phyloP scores from a whole-genome alignment of 306 rosid species.

The Pyrus betulifolia region DNA sequence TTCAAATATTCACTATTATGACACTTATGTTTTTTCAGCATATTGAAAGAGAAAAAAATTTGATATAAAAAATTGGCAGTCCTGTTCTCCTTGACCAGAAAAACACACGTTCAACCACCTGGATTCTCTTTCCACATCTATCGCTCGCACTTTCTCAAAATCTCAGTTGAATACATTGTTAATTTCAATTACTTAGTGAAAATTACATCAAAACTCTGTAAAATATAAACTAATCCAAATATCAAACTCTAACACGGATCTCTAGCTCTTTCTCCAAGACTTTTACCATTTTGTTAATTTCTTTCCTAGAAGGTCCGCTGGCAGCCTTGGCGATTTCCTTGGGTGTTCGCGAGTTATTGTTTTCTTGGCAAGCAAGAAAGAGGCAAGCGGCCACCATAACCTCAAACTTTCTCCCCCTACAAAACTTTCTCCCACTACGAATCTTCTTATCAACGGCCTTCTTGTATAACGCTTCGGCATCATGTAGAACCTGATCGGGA shows the following conservation, averaged over 20 bases:
- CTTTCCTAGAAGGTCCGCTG: not conserved
- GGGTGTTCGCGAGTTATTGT: not conserved
- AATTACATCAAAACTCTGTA: too few relatives aligned
- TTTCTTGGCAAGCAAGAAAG: conserved; percentile 4
- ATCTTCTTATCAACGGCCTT: not conserved
- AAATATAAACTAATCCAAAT: too few relatives aligned
- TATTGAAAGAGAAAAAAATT: too few relatives aligned
- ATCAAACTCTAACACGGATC: not conserved
- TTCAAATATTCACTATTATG: too few relatives aligned
- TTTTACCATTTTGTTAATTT: not conserved
- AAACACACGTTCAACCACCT: too few relatives aligned
- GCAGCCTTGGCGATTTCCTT: conserved; percentile 5
- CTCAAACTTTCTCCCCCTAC: not conserved
- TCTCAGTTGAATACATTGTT: fast-evolving
- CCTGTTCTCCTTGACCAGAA: fast-evolving
- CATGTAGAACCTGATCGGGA: too few relatives aligned
- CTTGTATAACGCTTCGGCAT: conserved; percentile 6
- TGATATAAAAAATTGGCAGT: too few relatives aligned
- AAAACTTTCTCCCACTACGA: not conserved
- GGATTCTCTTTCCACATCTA: too few relatives aligned
- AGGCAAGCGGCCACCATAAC: not conserved
- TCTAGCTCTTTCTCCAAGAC: not conserved
- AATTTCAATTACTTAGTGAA: too few relatives aligned
- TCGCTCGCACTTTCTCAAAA: too few relatives aligned
- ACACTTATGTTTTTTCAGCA: too few relatives aligned